phyloP scores from a whole-genome alignment of 2,329 filamentous ascomycete species.

The Clarireedia paspali region DNA sequence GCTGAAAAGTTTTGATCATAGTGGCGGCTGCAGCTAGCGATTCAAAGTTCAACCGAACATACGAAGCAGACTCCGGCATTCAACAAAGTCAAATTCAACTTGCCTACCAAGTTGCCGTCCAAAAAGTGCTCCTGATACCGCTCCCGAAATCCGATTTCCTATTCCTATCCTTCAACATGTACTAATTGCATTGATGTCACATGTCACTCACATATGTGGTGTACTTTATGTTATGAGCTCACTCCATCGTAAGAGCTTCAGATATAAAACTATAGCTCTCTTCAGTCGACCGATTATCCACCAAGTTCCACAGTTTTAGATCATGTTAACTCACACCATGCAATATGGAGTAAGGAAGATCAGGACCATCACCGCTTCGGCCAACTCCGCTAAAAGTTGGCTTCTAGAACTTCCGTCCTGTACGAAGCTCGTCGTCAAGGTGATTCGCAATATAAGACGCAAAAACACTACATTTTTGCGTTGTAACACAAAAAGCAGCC shows the following conservation, averaged over 20 bases:
- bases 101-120: no score
- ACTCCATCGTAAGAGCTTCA: background rate
- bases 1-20: background rate
- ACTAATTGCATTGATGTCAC: background rate
- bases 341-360: conserved; percentile 5
- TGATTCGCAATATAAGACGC: background rate
- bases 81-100: no score
- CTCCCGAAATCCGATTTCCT: no score
- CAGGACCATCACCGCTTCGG: background rate
- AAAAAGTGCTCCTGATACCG: no score
- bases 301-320: background rate
- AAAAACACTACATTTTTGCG: background rate
- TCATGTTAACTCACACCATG: conserved; percentile 2
- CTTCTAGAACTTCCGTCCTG: background rate
- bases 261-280: background rate
- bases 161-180: no score
- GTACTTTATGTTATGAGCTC: background rate
- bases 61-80: no score
- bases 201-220: background rate
- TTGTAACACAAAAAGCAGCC: background rate
- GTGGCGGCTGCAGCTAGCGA: background rate
- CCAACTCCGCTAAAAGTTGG: background rate
- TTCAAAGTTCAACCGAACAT: background rate
- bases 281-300: background rate
- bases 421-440: background rate